A percentile compares a stretch with the other conserved stretches of the same genome.
Evolutionary conservation across 345 rosid genomes (phyloP).

Genomic region (Geranium brycei): DNA sequence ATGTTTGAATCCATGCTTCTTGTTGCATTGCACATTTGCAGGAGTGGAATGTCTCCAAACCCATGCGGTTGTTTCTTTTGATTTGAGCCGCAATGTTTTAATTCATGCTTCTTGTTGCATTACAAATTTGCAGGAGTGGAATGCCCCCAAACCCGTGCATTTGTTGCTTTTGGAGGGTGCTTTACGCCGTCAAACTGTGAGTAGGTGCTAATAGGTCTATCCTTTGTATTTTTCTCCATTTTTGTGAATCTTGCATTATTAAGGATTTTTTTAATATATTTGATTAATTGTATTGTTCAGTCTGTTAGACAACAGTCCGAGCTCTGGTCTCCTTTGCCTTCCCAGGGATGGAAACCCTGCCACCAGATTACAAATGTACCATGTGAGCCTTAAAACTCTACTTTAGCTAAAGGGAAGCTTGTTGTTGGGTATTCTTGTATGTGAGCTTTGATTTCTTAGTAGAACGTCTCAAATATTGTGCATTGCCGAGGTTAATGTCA

Average conservation of each 20-base stretch:
- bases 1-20: neutral
- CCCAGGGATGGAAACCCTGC: slow-evolving; percentile 83
- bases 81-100: too few relatives aligned
- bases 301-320: slow-evolving; percentile 44
- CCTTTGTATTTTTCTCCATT: neutral
- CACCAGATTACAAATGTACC: slow-evolving; percentile 12
- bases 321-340: slow-evolving; percentile 77
- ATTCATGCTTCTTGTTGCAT: too few relatives aligned
- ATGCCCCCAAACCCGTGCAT: slow-evolving; percentile 76
- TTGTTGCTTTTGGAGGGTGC: slow-evolving; percentile 51
- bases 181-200: slow-evolving; percentile 43
- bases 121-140: slow-evolving; percentile 67
- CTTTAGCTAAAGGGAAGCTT: neutral
- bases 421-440: neutral
- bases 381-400: slow-evolving; percentile 30
- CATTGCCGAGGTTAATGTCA: neutral
- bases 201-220: slow-evolving; percentile 12
- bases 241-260: neutral
- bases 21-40: slow-evolving; percentile 13
- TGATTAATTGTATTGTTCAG: slow-evolving; percentile 18
- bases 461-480: too few relatives aligned
- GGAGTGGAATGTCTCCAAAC: slow-evolving; percentile 96
- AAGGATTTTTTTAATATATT: neutral
- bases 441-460: neutral
- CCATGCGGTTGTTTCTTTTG: slow-evolving; percentile 50